Conservation (phyloP, 2,329 filamentous ascomycete species). For the Penicillium sp. region DNA sequence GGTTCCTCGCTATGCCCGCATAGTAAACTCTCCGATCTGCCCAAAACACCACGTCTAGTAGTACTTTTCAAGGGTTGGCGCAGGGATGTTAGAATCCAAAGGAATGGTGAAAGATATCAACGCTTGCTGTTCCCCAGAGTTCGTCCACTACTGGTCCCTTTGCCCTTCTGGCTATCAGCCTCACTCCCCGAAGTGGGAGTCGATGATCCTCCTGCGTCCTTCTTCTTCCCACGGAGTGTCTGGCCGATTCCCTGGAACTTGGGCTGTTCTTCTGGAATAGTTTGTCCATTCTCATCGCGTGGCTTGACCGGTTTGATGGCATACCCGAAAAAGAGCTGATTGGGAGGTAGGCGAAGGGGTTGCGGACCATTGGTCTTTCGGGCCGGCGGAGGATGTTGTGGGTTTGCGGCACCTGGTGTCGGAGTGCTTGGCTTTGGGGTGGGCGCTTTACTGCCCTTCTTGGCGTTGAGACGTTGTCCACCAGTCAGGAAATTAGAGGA, state of each 20-base stretch:
- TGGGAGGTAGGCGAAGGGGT: conserved; percentile 73
- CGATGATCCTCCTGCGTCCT: conserved; percentile 40
- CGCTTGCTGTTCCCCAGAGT: conserved; percentile 18
- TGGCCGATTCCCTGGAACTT: conserved; percentile 81
- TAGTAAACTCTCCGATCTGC: conserved; percentile 4
- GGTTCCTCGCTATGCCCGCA: conserved; percentile 24
- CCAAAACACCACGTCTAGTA: conserved; percentile 10
- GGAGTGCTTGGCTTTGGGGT: conserved; percentile 71
- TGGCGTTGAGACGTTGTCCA: conserved; percentile 75
- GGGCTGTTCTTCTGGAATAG: conserved; percentile 58
- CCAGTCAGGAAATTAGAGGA: conserved; percentile 73
- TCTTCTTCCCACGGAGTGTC: conserved; percentile 70
- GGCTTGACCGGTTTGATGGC: conserved; percentile 84
- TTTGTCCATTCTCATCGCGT: conserved; percentile 59
- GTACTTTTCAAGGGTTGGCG: conserved; percentile 9
- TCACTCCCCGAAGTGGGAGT: conserved; percentile 38
- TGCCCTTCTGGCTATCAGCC: conserved; percentile 22
- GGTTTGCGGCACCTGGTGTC: conserved; percentile 52
- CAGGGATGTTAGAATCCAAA: conserved; percentile 4
- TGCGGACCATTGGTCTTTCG: conserved; percentile 70
- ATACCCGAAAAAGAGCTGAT: conserved; percentile 96
- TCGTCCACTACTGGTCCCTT: conserved; percentile 15
- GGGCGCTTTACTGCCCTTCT: conserved; percentile 70
- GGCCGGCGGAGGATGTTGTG: conserved; percentile 40
- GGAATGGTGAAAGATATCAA: conserved; percentile 6